Conservation (phyloP, 495 filamentous ascomycete genomes). For the Terfezia claveryi region DNA sequence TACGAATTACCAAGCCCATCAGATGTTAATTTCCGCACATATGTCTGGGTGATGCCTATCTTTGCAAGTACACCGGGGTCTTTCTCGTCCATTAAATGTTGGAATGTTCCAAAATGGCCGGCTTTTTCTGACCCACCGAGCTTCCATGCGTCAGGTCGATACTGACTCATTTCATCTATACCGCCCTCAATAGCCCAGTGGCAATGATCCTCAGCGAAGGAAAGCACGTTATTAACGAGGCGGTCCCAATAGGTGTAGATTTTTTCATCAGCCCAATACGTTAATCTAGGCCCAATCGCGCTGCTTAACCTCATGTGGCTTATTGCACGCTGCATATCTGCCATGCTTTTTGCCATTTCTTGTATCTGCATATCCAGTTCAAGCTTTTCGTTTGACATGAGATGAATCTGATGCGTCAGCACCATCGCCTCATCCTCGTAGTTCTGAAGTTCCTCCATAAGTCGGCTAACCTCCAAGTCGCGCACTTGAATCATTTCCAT, state of each 20-base stretch:
- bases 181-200: neutral
- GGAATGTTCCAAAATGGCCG: neutral
- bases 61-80: neutral
- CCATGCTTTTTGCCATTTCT: neutral
- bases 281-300: neutral
- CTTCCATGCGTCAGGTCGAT: neutral
- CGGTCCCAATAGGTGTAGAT: neutral
- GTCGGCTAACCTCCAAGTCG: neutral
- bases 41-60: neutral
- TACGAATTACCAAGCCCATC: neutral
- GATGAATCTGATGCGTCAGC: neutral
- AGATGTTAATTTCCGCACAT: neutral
- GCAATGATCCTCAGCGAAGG: neutral
- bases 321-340: neutral
- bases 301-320: neutral
- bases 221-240: neutral
- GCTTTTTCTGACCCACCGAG: neutral
- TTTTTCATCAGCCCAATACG: neutral
- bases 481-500: neutral
- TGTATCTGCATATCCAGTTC: neutral
- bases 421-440: neutral
- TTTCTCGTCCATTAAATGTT: too few species aligned
- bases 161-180: neutral
- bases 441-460: neutral
- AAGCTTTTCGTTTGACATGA: neutral